Base-by-base conservation (phyloP, 164 flowering plant genomes). In the Chimonanthus salicifolius region DNA sequence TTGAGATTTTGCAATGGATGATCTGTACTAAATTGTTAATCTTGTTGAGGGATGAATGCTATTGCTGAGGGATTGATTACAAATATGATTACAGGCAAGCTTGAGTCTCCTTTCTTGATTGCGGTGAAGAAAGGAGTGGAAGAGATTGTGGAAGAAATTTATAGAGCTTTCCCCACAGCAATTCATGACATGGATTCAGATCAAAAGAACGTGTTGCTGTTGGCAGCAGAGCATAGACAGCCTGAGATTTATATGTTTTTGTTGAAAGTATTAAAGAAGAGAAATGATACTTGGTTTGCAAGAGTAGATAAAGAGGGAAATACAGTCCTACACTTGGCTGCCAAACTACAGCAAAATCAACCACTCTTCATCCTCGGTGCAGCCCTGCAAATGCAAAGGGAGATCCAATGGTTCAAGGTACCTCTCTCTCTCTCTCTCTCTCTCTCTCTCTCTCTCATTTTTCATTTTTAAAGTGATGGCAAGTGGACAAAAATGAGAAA, bases 401-500 rank as follows among this genome's bases (percentile, higher is more conserved):
- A 85, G 72, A 71, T 77, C 71, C 82, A 78, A 75, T 86, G 88
- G 88, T 84, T 67, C 65, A 60, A 84, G 86, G 88, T 84, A 74
- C 43, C 5, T 13, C 18, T 5, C 66, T 43, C 2, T 8, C 7
- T 47, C 60, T 11, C 5, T 13, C n/a, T 4, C 60, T n/a, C n/a
- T n/a, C n/a, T n/a, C n/a, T n/a, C 60, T 11, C 5, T 13, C n/a
- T 4, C 60, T 3, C 5, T 13, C 16, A n/a, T 54, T 54, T 10
- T 54, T 54, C 60, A 54, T 54, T 9, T 54, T 13, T 16, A 7
- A 54, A 54, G 16, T 54, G 16, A 54, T n/a, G 5, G 8, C 8
- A 13, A 13, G 11, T 11, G 4, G 60, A 54, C 11, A n/a, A 8
- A 8, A 54, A 54, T 54, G 10, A 54, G 13, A 54, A 54, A 13